Evolutionary conservation across 768 basidiomycete species (phyloP).

Genomic region (Termitomyces sp.): DNA sequence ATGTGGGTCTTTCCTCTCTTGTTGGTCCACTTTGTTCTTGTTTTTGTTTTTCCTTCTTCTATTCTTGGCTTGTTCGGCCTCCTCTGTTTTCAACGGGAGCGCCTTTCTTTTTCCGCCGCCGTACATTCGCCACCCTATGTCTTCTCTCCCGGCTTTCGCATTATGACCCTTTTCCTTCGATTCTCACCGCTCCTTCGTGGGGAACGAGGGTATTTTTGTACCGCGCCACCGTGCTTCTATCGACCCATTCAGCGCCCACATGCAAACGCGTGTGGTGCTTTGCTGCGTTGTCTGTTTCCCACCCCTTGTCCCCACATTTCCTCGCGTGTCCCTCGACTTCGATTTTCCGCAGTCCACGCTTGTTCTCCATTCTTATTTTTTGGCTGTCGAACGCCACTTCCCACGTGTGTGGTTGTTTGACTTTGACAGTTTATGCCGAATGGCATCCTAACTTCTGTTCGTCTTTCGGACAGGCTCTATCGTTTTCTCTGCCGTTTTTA

Average conservation of each 20-base stretch:
- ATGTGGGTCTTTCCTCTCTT: slow-evolving; percentile 41
- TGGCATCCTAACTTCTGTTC: not conserved
- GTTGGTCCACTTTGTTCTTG: not conserved
- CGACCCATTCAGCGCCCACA: not conserved
- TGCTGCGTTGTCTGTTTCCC: not conserved
- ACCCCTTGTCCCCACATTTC: not conserved
- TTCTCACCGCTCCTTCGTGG: not conserved
- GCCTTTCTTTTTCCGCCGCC: not conserved
- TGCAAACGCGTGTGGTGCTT: not conserved
- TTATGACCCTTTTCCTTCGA: not conserved
- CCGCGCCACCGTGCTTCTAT: not conserved
- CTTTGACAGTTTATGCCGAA: not conserved
- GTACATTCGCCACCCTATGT: no score
- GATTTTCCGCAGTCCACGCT: not conserved
- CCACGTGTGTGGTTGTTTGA: not conserved
- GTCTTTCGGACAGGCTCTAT: not conserved
- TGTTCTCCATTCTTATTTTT: not conserved
- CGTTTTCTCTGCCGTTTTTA: not conserved
- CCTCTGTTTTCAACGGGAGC: not conserved
- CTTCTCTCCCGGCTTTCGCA: not conserved
- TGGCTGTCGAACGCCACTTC: not conserved
- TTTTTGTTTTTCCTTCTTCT: not conserved
- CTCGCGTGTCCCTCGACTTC: not conserved
- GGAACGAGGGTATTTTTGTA: no score
- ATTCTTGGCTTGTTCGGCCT: not conserved